phyloP scores from a whole-genome alignment of 169 alveolate genomes.

The Neospora caninum region DNA sequence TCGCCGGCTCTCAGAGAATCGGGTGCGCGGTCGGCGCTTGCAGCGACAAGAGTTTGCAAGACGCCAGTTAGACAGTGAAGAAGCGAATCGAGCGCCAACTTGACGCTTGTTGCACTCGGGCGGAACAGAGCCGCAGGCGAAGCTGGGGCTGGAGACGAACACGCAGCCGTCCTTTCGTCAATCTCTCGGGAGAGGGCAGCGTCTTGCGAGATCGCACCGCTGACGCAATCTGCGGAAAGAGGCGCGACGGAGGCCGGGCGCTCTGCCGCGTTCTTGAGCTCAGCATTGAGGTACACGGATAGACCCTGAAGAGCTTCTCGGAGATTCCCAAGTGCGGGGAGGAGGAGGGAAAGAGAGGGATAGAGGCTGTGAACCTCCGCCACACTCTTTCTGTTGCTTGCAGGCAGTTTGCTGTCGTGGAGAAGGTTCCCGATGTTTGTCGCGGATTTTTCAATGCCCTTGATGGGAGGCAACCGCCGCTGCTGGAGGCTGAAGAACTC shows the following conservation, averaged over 20 bases:
- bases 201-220: background rate
- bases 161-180: background rate
- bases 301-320: background rate
- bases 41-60: background rate
- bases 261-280: constrained; percentile 3
- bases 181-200: background rate
- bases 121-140: background rate
- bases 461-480: constrained; percentile 19
- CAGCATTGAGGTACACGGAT: background rate
- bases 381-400: background rate
- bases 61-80: background rate
- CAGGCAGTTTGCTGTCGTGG: constrained; percentile 57
- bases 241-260: constrained; percentile 10
- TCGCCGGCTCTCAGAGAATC: background rate
- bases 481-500: constrained; percentile 12
- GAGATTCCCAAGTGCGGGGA: constrained; percentile 25
- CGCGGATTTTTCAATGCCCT: background rate
- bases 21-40: background rate
- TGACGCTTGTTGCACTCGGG: background rate
- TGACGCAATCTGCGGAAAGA: background rate
- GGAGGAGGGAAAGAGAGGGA: background rate
- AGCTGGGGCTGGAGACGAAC: background rate
- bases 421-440: constrained; percentile 25
- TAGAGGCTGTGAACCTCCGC: background rate
- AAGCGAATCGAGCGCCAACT: background rate